These are phyloP conservation scores for Colletotrichum ledebouriae DNA, from an alignment of 2,329 filamentous ascomycete species.

Conservation along the genomic window DNA sequence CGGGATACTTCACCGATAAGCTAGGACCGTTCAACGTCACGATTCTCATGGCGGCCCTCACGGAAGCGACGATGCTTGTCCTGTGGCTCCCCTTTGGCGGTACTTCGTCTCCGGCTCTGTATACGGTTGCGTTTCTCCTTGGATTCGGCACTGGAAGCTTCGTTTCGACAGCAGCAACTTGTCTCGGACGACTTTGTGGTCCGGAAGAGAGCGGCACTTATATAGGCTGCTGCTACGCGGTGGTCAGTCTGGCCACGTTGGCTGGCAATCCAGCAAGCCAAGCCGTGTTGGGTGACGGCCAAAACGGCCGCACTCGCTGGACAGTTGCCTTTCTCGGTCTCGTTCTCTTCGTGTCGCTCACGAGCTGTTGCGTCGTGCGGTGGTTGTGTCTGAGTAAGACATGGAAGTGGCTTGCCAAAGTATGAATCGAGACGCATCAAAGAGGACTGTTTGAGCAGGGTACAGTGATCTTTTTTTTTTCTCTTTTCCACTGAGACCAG, in stretches of 20 bases:
- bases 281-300: conserved; percentile 26
- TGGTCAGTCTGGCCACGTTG: conserved; percentile 47
- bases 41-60: conserved; percentile 46
- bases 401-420: conserved; percentile 44
- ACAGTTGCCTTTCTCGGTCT: conserved; percentile 46
- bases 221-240: conserved; percentile 48
- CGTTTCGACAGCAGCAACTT: conserved; percentile 44
- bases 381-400: conserved; percentile 44
- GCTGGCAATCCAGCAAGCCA: conserved; percentile 38
- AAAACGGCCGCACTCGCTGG: conserved; percentile 32
- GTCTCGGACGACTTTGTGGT: conserved; percentile 47
- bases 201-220: conserved; percentile 47
- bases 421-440: conserved; percentile 33
- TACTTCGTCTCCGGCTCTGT: conserved; percentile 43
- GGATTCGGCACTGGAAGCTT: conserved; percentile 49
- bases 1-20: conserved; percentile 44
- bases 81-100: conserved; percentile 49
- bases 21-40: conserved; percentile 47
- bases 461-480: conserved; percentile 32
- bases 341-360: conserved; percentile 44
- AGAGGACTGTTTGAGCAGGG: background rate
- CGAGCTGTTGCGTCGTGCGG: conserved; percentile 43
- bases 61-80: conserved; percentile 43
- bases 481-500: conserved; percentile 13
- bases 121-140: conserved; percentile 46